Conservation (phyloP, 2,329 filamentous ascomycete species). For the Cryphonectria japonica region DNA sequence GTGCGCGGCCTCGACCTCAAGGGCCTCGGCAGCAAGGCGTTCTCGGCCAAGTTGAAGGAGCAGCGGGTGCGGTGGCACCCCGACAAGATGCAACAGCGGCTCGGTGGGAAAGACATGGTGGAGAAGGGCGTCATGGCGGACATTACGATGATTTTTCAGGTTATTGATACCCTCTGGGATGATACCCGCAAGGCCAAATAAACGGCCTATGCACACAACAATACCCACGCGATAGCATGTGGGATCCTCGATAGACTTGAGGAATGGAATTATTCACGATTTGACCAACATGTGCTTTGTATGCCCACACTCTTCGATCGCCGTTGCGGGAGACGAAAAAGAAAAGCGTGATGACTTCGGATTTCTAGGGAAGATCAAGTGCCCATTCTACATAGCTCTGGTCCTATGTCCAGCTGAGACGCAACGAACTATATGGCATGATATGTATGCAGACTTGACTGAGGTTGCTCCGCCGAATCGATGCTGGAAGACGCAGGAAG, state of each 20-base stretch:
- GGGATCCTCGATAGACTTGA: neutral
- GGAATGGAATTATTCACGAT: neutral
- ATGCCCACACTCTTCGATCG: neutral
- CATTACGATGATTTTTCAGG: slow-evolving; percentile 90
- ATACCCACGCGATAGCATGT: neutral
- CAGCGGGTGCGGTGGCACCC: slow-evolving; percentile 96
- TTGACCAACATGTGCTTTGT: neutral
- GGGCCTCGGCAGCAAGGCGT: slow-evolving; percentile 49
- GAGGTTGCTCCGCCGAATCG: no score
- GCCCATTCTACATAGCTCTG: no score
- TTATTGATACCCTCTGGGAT: slow-evolving; percentile 80
- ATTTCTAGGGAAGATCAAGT: no score
- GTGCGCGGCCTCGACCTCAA: slow-evolving; percentile 50
- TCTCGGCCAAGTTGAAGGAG: slow-evolving; percentile 66
- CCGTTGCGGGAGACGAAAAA: neutral
- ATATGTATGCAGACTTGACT: no score
- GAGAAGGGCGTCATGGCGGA: slow-evolving; percentile 73
- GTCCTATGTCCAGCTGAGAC: no score
- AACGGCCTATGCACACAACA: slow-evolving; percentile 18
- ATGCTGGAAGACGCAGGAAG: no score
- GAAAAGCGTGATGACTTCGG: no score
- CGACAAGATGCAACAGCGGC: slow-evolving; percentile 92
- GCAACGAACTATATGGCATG: no score
- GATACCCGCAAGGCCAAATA: slow-evolving; percentile 52
- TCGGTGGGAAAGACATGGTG: slow-evolving; percentile 73